Conservation (phyloP, 1,284 basidiomycete species). For the Leccinum cinnamomeum region DNA sequence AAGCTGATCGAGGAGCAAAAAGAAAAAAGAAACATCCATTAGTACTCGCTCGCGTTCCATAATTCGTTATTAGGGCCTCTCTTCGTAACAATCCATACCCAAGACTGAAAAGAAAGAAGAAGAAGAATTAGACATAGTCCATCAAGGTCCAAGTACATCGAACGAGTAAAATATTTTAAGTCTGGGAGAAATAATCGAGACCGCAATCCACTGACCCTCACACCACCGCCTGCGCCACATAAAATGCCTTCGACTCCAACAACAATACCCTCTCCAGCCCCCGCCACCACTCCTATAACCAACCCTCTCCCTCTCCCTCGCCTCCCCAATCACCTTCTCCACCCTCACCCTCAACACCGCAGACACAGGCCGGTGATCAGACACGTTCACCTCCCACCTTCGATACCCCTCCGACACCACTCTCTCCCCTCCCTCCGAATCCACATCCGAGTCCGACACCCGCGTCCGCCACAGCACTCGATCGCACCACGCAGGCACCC, state of each 20-base stretch:
- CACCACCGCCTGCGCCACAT: constrained; percentile 38
- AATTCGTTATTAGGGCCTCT: not conserved
- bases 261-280: constrained; percentile 57
- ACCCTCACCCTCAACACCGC: constrained; percentile 71
- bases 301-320: constrained; percentile 53
- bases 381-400: constrained; percentile 82
- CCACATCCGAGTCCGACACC: not conserved
- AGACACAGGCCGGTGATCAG: constrained; percentile 88
- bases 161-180: not conserved
- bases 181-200: not conserved
- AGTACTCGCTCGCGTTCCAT: not conserved
- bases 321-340: constrained; percentile 66
- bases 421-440: constrained; percentile 41
- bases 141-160: not conserved
- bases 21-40: too few species aligned
- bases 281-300: constrained; percentile 58
- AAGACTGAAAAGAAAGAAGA: not conserved
- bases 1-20: too few species aligned
- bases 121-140: not conserved
- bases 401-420: constrained; percentile 66
- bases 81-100: not conserved
- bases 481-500: constrained; percentile 96
- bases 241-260: constrained; percentile 52
- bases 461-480: constrained; percentile 80
- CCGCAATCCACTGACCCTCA: constrained; percentile 9